These are phyloP conservation scores for Trichoderma atroviride DNA, from an alignment of 2,329 filamentous ascomycete genomes.

Conservation along the genomic window DNA sequence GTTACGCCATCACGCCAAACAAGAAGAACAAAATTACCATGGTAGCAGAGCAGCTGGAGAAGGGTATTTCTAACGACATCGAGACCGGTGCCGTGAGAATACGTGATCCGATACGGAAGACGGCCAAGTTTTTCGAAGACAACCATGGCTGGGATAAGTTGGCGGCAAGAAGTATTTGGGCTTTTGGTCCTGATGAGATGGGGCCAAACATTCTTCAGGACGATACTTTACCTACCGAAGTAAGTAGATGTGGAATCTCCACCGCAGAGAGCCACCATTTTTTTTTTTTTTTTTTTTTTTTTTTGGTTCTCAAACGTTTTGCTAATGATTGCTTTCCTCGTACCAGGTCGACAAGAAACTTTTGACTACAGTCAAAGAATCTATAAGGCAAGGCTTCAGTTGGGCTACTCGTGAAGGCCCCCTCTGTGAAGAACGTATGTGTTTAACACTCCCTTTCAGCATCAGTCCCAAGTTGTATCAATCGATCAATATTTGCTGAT, in stretches of 20 bases:
- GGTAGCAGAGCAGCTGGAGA: slow-evolving; percentile 93
- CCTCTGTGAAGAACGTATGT: slow-evolving; percentile 93
- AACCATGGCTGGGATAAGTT: slow-evolving; percentile 97
- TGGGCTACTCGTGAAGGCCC: slow-evolving; percentile 97
- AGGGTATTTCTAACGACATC: slow-evolving; percentile 93
- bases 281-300: too few species aligned
- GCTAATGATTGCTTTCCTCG: neutral
- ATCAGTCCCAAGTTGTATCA: too few species aligned
- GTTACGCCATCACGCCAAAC: slow-evolving; percentile 95
- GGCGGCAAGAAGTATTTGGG: slow-evolving; percentile 94
- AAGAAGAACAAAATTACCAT: slow-evolving; percentile 99
- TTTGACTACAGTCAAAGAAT: slow-evolving; percentile 83
- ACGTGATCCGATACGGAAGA: slow-evolving; percentile 87
- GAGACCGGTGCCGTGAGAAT: slow-evolving; percentile 89
- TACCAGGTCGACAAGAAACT: slow-evolving; percentile 83
- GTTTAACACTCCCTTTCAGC: slow-evolving; percentile 41
- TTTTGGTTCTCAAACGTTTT: neutral
- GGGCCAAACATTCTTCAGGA: slow-evolving; percentile 96
- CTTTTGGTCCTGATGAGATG: slow-evolving; percentile 93
- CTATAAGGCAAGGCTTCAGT: slow-evolving; percentile 91
- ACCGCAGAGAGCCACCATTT: neutral
- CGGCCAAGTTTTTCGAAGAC: slow-evolving; percentile 95
- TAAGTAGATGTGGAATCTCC: slow-evolving; percentile 43
- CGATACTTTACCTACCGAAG: slow-evolving; percentile 89
- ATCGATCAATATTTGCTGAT: slow-evolving; percentile 34